phyloP scores from a whole-genome alignment of 108 stramenopile species.

The Nitzschia sp. region DNA sequence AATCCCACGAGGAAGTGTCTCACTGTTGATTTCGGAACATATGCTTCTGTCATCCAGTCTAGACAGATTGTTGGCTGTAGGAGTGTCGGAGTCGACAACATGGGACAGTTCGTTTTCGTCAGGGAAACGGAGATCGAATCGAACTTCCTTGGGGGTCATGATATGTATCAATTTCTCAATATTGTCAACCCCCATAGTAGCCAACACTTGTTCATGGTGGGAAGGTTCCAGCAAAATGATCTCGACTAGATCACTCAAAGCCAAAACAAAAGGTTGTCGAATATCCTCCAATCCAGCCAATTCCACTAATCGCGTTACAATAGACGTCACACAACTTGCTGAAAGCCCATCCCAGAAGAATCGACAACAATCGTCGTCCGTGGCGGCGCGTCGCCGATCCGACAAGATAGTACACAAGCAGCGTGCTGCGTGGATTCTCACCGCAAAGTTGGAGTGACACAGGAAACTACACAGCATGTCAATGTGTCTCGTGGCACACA shows the following conservation, averaged over 20 bases:
- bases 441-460: not conserved
- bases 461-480: too few species aligned
- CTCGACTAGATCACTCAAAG: constrained; percentile 17
- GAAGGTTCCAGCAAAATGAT: constrained; percentile 8
- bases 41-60: constrained; percentile 34
- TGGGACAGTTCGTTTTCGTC: not conserved
- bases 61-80: constrained; percentile 32
- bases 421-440: constrained; percentile 2
- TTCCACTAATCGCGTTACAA: not conserved
- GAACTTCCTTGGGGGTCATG: constrained; percentile 22
- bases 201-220: not conserved
- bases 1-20: constrained; percentile 7
- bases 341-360: constrained; percentile 29
- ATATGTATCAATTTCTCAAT: constrained; percentile 23
- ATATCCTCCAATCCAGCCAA: constrained; percentile 8
- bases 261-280: constrained; percentile 17
- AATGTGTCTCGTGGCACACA: too few species aligned
- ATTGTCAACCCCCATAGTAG: constrained; percentile 13
- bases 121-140: constrained; percentile 2
- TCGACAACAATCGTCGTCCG: constrained; percentile 33
- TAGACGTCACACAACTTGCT: not conserved
- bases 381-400: constrained; percentile 9
- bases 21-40: constrained; percentile 28
- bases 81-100: constrained; percentile 26
- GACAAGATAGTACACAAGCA: constrained; percentile 11